phyloP scores from a whole-genome alignment of 2,329 filamentous ascomycete genomes.

The Fonsecaea pedrosoi region DNA sequence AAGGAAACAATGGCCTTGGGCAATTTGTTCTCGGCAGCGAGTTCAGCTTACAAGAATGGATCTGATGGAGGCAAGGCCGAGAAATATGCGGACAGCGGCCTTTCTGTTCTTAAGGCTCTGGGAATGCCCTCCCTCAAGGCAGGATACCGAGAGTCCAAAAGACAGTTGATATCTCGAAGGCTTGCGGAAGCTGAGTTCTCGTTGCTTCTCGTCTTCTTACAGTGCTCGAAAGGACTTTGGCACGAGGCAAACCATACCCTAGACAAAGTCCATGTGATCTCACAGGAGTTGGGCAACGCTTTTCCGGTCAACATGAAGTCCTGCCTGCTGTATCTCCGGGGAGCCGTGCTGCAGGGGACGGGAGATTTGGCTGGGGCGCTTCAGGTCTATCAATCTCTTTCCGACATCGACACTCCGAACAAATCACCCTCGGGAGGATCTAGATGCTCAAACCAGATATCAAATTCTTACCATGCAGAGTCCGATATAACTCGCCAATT shows the following conservation, averaged over 20 bases:
- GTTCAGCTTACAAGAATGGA: slow-evolving; percentile 62
- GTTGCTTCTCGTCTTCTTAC: slow-evolving; percentile 72
- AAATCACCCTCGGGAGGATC: slow-evolving; percentile 23
- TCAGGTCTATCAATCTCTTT: slow-evolving; percentile 67
- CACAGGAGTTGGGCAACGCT: slow-evolving; percentile 52
- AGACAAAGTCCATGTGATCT: slow-evolving; percentile 58
- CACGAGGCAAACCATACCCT: slow-evolving; percentile 66
- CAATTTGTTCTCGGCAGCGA: slow-evolving; percentile 64
- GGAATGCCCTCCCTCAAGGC: slow-evolving; percentile 45
- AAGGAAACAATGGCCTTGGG: slow-evolving; percentile 66
- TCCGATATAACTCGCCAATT: slow-evolving; percentile 65
- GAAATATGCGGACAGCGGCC: slow-evolving; percentile 64
- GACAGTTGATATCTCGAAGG: slow-evolving; percentile 60
- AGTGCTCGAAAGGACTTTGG: slow-evolving; percentile 75
- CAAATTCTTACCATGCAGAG: slow-evolving; percentile 23
- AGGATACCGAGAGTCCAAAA: slow-evolving; percentile 37
- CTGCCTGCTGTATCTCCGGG: slow-evolving; percentile 73
- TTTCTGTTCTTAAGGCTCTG: slow-evolving; percentile 42
- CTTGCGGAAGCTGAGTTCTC: slow-evolving; percentile 72
- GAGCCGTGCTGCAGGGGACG: slow-evolving; percentile 76
- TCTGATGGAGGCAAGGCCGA: slow-evolving; percentile 61
- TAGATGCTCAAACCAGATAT: slow-evolving; percentile 39
- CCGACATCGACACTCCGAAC: slow-evolving; percentile 58
- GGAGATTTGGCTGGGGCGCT: slow-evolving; percentile 75
- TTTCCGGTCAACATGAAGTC: slow-evolving; percentile 55